Evolutionary conservation across 768 basidiomycete species (phyloP).

Genomic region (Russula sp.): DNA sequence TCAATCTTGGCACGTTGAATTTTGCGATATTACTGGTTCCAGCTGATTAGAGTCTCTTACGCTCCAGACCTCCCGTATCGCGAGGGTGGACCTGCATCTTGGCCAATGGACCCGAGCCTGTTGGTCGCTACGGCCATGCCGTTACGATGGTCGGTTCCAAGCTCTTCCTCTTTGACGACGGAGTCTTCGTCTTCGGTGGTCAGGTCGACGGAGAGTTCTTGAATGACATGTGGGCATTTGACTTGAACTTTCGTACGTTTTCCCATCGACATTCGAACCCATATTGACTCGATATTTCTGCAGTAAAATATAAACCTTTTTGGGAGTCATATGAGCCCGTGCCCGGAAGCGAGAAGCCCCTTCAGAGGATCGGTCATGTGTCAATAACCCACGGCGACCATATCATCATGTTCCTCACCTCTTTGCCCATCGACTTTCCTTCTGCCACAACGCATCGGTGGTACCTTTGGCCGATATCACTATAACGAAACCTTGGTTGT

Average conservation of each 20-base stretch:
- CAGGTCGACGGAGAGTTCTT: constrained; percentile 94
- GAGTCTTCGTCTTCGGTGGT: constrained; percentile 95
- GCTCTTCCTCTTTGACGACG: too few relatives aligned
- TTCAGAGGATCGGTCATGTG: constrained; percentile 88
- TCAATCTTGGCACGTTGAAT: constrained; percentile 80
- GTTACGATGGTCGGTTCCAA: constrained; percentile 88
- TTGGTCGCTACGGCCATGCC: constrained; percentile 93
- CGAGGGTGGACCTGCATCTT: constrained; percentile 92
- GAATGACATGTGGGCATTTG: constrained; percentile 94
- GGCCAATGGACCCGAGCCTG: constrained; percentile 72
- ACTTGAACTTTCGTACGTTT: constrained; percentile 84
- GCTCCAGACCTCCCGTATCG: constrained; percentile 69
- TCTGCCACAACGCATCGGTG: constrained; percentile 54
- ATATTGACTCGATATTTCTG: constrained; percentile 11
- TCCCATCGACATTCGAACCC: constrained; percentile 9
- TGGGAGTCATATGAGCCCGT: constrained; percentile 80
- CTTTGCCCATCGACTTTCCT: constrained; percentile 25
- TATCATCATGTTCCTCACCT: constrained; percentile 25
- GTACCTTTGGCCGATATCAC: constrained; percentile 97
- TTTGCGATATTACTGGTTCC: neutral
- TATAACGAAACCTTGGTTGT: constrained; percentile 99
- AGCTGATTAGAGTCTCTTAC: neutral
- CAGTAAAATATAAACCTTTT: constrained; percentile 76
- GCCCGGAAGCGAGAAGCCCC: constrained; percentile 56
- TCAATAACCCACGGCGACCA: constrained; percentile 74